phyloP scores from a whole-genome alignment of 2,329 filamentous ascomycete genomes.

The Fusarium lateritium region DNA sequence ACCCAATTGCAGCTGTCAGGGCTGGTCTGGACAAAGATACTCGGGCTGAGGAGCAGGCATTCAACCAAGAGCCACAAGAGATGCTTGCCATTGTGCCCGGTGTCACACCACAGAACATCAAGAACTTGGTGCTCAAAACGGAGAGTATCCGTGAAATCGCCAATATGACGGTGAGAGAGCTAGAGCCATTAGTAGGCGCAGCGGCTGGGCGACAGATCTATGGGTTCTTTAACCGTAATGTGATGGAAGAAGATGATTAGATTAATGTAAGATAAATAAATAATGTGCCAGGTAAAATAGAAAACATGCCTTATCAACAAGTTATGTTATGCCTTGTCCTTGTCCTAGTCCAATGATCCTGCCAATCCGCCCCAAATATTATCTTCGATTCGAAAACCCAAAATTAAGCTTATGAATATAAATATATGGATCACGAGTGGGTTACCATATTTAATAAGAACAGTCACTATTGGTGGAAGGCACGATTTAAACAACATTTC shows the following conservation, averaged over 20 bases:
- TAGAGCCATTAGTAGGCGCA: conserved; percentile 82
- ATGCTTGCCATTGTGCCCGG: conserved; percentile 91
- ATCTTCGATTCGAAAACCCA: no score
- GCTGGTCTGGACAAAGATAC: conserved; percentile 76
- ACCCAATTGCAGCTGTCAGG: conserved; percentile 88
- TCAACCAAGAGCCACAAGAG: conserved; percentile 89
- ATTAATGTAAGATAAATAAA: neutral
- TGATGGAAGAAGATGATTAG: conserved; percentile 66
- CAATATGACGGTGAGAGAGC: conserved; percentile 83
- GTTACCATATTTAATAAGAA: neutral
- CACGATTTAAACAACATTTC: neutral
- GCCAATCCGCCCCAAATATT: no score
- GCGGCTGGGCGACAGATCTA: conserved; percentile 83
- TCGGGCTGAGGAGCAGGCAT: conserved; percentile 76
- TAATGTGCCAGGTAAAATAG: neutral
- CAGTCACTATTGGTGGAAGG: neutral
- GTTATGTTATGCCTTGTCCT: no score
- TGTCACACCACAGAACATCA: conserved; percentile 83
- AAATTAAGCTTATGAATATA: no score
- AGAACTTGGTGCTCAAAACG: conserved; percentile 78
- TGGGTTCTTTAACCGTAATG: conserved; percentile 82
- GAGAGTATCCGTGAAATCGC: conserved; percentile 86
- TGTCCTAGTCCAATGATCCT: no score
- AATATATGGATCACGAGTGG: neutral
- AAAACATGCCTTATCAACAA: no score